Base-by-base conservation (phyloP, 1,284 basidiomycete genomes). In the Amylostereum chailletii region DNA sequence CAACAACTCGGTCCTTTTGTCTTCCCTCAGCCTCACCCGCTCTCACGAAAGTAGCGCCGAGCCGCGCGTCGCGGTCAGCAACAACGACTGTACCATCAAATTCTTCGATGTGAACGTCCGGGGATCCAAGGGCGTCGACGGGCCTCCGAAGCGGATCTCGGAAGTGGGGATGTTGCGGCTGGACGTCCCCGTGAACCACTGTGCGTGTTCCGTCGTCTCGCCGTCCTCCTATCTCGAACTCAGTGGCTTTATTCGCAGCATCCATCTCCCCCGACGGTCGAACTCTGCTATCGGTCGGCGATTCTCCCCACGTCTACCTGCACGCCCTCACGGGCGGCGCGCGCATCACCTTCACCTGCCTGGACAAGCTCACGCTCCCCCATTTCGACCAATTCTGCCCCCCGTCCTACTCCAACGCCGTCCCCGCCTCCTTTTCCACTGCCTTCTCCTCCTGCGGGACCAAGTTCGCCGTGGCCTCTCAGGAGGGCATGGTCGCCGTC, bases 241-340 rank as follows among this genome's bases (percentile, higher is more conserved):
- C 47, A 51, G 50, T 50, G 55, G 54, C 49, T 52, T 54, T 52
- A 42, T 58, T 39, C 47, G 19, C 57, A 92, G 82, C 86, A 31
- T 87, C 88, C 29, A 79, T 94, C 57, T 90, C 89, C 1, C 90
- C 90, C 0, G 88, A 93, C 59, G 88, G 88, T 1, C 77, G 82
- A 34, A 90, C 85, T 0, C 72, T 94, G 1, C 75, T 94, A 1
- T 89, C 86, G 0, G 90, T 92, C 0, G 91, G 92, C 6, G 91
- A 94, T 62, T 90, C 89, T 3, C 77, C 83, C 34, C 81, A 90
- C 51, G 81, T 92, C 6, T 86, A 83, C 60, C 75, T 93, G 11
- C 83, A 89, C 59, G 75, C 79, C 48, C 72, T 89, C 52, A 72
- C 75, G 2, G 83, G 83, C 40, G 77, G 80, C 34, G 62, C 74